Evolutionary conservation across 208 protist genomes (phyloP).

Genomic region (Tritrichomonas foetus): DNA sequence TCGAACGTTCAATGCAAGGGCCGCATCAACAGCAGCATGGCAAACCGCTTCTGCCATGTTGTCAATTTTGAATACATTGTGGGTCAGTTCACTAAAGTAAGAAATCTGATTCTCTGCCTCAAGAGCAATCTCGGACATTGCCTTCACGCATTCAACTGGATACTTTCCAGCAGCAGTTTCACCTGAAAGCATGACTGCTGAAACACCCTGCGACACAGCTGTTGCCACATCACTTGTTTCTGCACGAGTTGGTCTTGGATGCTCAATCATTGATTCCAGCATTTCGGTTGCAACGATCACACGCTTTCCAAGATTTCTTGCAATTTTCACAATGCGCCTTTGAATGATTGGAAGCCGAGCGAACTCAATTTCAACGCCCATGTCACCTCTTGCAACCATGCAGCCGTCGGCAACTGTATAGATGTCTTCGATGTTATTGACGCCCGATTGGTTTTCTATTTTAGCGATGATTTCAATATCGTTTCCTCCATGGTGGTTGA

Average conservation of each 20-base stretch:
- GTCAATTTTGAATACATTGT: not conserved
- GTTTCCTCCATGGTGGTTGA: constrained; percentile 74
- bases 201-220: constrained; percentile 56
- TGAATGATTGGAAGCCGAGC: constrained; percentile 91
- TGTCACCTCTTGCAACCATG: constrained; percentile 95
- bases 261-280: constrained; percentile 58
- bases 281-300: constrained; percentile 69
- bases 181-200: constrained; percentile 57
- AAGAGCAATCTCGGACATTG: constrained; percentile 44
- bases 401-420: constrained; percentile 85
- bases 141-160: constrained; percentile 49
- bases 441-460: constrained; percentile 95
- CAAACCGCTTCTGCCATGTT: constrained; percentile 71
- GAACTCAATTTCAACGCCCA: constrained; percentile 93
- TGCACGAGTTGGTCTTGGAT: constrained; percentile 54
- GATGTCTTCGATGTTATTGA: constrained; percentile 95
- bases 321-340: constrained; percentile 97
- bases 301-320: constrained; percentile 89
- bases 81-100: not conserved
- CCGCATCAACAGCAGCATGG: constrained; percentile 79
- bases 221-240: constrained; percentile 58
- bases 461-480: constrained; percentile 88
- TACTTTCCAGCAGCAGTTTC: constrained; percentile 55
- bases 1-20: constrained; percentile 74
- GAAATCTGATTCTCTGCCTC: constrained; percentile 45